phyloP scores from a whole-genome alignment of 495 filamentous ascomycete species.

The Mytilinidion resinicola region DNA sequence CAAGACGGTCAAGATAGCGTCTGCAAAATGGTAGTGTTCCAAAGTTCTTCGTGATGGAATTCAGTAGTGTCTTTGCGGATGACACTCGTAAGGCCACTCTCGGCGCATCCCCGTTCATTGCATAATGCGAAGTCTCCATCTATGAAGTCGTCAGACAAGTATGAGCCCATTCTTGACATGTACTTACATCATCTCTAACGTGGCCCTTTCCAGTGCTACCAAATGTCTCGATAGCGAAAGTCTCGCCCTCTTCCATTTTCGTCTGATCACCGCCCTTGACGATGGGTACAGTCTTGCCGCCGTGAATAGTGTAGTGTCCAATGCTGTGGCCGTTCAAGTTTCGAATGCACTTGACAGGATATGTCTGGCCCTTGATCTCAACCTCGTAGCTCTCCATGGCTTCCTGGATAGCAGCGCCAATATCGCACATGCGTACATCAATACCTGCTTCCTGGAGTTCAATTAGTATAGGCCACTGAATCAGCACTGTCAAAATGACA shows the following conservation, averaged over 20 bases:
- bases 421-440: conserved; percentile 70
- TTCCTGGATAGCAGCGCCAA: conserved; percentile 74
- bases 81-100: conserved; percentile 47
- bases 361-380: conserved; percentile 66
- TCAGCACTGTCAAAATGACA: neutral
- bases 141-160: conserved; percentile 30
- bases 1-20: conserved; percentile 58
- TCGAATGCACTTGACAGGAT: conserved; percentile 78
- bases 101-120: conserved; percentile 47
- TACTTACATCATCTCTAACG: conserved; percentile 35
- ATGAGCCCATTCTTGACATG: conserved; percentile 17
- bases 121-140: conserved; percentile 51
- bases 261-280: conserved; percentile 71
- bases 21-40: conserved; percentile 56
- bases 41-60: conserved; percentile 59
- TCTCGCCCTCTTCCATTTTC: conserved; percentile 86
- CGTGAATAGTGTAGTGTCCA: conserved; percentile 78
- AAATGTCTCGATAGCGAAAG: conserved; percentile 91
- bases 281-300: conserved; percentile 82
- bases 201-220: conserved; percentile 81
- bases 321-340: conserved; percentile 91
- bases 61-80: conserved; percentile 52
- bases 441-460: conserved; percentile 61
- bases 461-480: conserved; percentile 3
- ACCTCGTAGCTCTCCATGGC: conserved; percentile 87